Evolutionary conservation across 2,329 filamentous ascomycete genomes (phyloP).

Genomic region (Lasiodiplodia citricola): DNA sequence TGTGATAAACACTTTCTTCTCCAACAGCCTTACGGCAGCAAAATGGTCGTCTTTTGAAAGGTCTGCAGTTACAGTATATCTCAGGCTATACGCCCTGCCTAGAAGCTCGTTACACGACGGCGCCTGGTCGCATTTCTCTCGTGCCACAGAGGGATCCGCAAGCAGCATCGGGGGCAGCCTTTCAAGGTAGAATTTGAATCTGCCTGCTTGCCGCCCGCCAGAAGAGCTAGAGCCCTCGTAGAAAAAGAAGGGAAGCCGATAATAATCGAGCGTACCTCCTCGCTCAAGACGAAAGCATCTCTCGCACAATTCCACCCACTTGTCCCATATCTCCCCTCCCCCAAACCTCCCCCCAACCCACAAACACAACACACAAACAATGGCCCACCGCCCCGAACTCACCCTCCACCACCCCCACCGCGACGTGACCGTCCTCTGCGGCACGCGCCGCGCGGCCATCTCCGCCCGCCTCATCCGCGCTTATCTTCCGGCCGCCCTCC

Average conservation of each 20-base stretch:
- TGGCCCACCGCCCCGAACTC: slow-evolving; percentile 8
- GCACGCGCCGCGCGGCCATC: slow-evolving; percentile 3
- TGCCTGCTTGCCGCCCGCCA: background rate
- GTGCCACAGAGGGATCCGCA: background rate
- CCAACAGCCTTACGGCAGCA: background rate
- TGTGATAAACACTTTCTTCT: background rate
- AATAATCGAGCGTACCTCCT: background rate
- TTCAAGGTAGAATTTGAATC: background rate
- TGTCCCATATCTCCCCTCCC: too few species aligned
- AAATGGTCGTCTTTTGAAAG: background rate
- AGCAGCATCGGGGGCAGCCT: background rate
- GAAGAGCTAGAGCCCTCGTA: background rate
- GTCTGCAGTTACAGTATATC: background rate
- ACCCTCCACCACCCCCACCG: slow-evolving; percentile 13
- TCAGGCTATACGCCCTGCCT: too few species aligned
- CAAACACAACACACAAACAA: background rate
- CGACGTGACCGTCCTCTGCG: slow-evolving; percentile 3
- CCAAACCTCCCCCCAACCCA: background rate
- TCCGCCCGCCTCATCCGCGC: slow-evolving; percentile 4
- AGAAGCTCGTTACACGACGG: background rate
- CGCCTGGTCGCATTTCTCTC: background rate
- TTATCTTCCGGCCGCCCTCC: slow-evolving; percentile 5
- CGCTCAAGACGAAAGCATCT: background rate
- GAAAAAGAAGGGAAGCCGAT: background rate
- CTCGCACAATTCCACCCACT: background rate